Conservation (phyloP, 352 stramenopile species). For the Elongisporangium prolatum region DNA sequence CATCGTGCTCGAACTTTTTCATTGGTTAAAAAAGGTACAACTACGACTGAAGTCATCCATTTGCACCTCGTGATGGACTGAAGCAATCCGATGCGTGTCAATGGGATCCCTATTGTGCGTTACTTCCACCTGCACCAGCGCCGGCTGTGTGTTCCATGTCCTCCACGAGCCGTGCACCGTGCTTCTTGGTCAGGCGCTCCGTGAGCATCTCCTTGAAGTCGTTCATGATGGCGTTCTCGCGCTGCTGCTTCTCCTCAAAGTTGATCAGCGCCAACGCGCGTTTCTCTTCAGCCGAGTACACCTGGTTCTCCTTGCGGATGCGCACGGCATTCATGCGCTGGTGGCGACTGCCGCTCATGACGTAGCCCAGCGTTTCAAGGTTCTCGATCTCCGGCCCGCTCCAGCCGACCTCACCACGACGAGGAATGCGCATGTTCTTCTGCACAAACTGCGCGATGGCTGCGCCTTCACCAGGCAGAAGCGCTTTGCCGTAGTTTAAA, state of each 20-base stretch:
- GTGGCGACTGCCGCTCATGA: conserved; percentile 98
- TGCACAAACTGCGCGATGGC: conserved; percentile 98
- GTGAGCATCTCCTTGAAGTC: conserved; percentile 95
- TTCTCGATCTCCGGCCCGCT: conserved; percentile 95
- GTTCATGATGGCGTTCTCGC: conserved; percentile 96
- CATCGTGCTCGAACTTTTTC: not conserved
- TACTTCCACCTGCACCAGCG: not conserved
- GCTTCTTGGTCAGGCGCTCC: conserved; percentile 83
- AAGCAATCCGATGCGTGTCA: conserved; percentile 1
- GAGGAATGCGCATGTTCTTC: conserved; percentile 98
- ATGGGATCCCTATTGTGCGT: not conserved
- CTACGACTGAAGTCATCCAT: too few species aligned
- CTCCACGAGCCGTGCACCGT: conserved; percentile 80
- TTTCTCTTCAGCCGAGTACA: conserved; percentile 99
- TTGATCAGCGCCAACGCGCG: conserved; percentile 96
- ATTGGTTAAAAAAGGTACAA: not conserved
- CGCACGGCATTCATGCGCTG: conserved; percentile 98
- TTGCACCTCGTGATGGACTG: not conserved
- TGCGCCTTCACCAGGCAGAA: conserved; percentile 91
- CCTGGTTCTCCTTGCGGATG: conserved; percentile 99
- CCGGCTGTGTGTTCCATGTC: conserved; percentile 69
- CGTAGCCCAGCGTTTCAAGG: conserved; percentile 93
- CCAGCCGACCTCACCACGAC: conserved; percentile 97
- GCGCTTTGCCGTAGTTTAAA: conserved; percentile 89
- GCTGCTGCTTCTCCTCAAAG: conserved; percentile 98